Evolutionary conservation across 2,329 filamentous ascomycete genomes (phyloP), one percentile per base, ranked within the genome.

Genomic region (Bipolaris cookei): DNA sequence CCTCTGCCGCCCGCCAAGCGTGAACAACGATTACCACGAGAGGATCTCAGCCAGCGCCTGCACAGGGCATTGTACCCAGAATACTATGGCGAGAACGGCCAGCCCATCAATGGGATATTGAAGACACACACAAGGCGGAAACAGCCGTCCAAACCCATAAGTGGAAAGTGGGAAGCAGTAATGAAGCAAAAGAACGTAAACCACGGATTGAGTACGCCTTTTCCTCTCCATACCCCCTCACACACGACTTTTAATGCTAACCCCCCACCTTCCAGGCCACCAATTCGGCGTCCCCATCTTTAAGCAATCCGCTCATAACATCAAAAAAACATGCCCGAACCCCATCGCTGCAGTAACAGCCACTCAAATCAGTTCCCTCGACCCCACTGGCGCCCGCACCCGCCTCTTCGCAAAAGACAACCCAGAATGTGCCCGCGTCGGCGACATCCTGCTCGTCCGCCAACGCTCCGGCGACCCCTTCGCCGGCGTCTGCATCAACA

Each of bases 391-490:
- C 47, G 88, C 90, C 50, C 90, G 94, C 59, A 89, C 88, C 41
- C 86, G 87, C 30, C 87, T 99, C 55, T 97, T 99, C 81, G 86
- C 88, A 64, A 86, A 85, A 66, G 78, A 83, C 51, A 96, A 94
- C 78, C 84, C 85, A 30, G 92, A 97, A 76, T 86, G 88, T 69
- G 92, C 89, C 53, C 89, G 90, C 69, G 86, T 90, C 1, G 95
- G 95, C 70, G 95, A 99, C 78, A 91, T 99, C 63, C 84, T 99
- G 34, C 91, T 96, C 69, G 91, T 97, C 45, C 91, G 91, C 39
- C 89, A 91, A 71, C 90, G 89, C 76, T 90, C 87, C 61, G 89
- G 89, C 60, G 94, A 98, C 76, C 91, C 94, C 6, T 97, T 97
- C 75, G 86, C 92, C 1, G 95, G 95, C 38, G 91, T 95, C 13